Conservation (phyloP, 1,139 yeast genomes). For the Debaryomyces coudertii region DNA sequence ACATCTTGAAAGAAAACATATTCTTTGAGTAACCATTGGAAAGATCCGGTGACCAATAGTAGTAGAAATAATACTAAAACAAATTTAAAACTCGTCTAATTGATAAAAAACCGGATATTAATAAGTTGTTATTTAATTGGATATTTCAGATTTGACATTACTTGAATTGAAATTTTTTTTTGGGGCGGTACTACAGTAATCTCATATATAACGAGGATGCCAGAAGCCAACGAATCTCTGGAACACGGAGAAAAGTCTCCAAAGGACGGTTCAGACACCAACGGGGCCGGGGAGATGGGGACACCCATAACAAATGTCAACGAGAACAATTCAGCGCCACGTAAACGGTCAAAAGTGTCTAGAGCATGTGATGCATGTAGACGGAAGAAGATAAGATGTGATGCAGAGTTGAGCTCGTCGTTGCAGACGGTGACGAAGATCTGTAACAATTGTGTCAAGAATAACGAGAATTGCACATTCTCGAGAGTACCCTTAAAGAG, state of each 20-base stretch:
- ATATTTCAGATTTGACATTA: background rate
- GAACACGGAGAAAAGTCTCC: slow-evolving; percentile 5
- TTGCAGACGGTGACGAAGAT: slow-evolving; percentile 49
- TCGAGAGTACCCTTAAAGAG: slow-evolving; percentile 72
- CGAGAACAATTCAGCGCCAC: slow-evolving; percentile 16
- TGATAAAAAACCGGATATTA: background rate
- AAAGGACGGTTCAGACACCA: background rate
- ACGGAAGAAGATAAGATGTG: slow-evolving; percentile 64
- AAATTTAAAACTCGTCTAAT: background rate
- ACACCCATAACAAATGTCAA: background rate
- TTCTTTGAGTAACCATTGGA: background rate
- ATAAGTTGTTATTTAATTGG: background rate
- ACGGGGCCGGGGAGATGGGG: background rate
- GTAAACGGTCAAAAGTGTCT: slow-evolving; percentile 67
- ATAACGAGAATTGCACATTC: slow-evolving; percentile 59
- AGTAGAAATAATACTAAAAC: background rate
- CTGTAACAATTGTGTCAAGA: slow-evolving; percentile 61
- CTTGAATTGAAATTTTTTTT: slow-evolving; percentile 1
- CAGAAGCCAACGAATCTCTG: background rate
- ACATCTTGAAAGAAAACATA: background rate
- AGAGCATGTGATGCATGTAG: slow-evolving; percentile 73
- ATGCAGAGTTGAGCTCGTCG: slow-evolving; percentile 52
- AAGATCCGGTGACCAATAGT: background rate
- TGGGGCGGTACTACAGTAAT: background rate
- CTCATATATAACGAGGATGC: background rate